These are phyloP conservation scores for Mrakia frigida DNA, from an alignment of 768 basidiomycete species.

Conservation along the genomic window DNA sequence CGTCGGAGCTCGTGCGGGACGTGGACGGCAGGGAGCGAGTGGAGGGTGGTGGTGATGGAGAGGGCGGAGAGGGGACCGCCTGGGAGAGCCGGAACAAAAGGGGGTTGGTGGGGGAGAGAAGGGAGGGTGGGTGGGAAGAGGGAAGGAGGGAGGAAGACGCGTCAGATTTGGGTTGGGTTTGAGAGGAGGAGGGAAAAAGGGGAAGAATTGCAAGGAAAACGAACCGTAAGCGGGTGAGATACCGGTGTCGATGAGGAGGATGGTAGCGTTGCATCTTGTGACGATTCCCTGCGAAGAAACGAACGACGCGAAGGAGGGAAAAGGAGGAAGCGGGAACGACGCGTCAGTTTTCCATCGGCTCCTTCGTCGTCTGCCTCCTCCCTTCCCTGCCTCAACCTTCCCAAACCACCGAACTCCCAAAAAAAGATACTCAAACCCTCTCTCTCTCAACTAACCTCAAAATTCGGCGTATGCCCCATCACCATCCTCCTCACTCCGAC, in stretches of 20 bases:
- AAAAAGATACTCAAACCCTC: too few relatives aligned
- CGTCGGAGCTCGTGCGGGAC: too few relatives aligned
- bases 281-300: conserved; percentile 55
- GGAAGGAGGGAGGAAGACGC: too few relatives aligned
- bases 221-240: conserved; percentile 33
- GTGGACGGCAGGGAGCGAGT: neutral
- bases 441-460: conserved; percentile 58
- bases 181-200: too few relatives aligned
- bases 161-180: too few relatives aligned
- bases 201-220: neutral
- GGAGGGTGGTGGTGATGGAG: conserved; percentile 3
- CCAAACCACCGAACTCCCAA: conserved; percentile 4
- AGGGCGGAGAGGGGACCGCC: neutral
- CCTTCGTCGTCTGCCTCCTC: too few relatives aligned
- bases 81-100: too few relatives aligned
- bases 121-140: too few relatives aligned
- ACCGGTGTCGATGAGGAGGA: conserved; percentile 96
- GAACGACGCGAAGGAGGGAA: neutral
- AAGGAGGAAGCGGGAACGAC: too few relatives aligned
- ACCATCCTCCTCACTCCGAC: conserved; percentile 57
- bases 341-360: neutral
- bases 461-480: conserved; percentile 87
- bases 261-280: conserved; percentile 79
- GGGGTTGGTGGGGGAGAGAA: too few relatives aligned
- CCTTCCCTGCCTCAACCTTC: neutral